phyloP scores from a whole-genome alignment of 2,329 filamentous ascomycete species.

The Fusarium sp. region DNA sequence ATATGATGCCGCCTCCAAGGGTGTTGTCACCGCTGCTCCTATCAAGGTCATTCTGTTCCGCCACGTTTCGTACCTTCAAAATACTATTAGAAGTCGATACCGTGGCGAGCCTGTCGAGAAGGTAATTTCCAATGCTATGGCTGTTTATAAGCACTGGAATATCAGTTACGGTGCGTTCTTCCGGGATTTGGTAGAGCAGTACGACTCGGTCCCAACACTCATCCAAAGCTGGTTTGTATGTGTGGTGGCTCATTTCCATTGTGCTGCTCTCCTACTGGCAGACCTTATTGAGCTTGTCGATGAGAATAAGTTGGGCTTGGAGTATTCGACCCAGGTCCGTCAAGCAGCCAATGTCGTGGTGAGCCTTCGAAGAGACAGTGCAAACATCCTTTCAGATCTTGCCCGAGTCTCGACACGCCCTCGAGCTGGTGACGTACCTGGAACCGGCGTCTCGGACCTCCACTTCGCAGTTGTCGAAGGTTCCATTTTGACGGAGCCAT shows the following conservation, averaged over 20 bases:
- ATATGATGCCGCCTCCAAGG: conserved; percentile 61
- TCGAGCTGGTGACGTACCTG: conserved; percentile 41
- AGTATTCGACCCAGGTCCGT: conserved; percentile 45
- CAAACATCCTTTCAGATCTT: conserved; percentile 59
- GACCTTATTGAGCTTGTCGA: conserved; percentile 65
- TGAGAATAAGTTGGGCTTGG: conserved; percentile 46
- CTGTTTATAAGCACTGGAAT: conserved; percentile 67
- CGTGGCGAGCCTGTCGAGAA: conserved; percentile 57
- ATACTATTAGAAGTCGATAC: conserved; percentile 56
- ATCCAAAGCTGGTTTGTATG: conserved; percentile 71
- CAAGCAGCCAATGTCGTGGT: conserved; percentile 49
- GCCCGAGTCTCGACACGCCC: conserved; percentile 58
- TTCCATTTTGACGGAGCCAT: conserved; percentile 69
- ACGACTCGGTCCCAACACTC: conserved; percentile 61
- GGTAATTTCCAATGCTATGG: conserved; percentile 58
- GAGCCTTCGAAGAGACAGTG: conserved; percentile 57
- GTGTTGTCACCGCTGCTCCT: conserved; percentile 64
- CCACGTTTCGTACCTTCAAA: conserved; percentile 66
- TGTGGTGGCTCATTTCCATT: conserved; percentile 67
- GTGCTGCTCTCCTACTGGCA: conserved; percentile 65
- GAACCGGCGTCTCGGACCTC: conserved; percentile 52
- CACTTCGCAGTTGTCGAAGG: conserved; percentile 66
- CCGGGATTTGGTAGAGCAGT: conserved; percentile 61
- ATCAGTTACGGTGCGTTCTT: conserved; percentile 63
- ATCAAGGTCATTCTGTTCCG: conserved; percentile 70